phyloP scores from a whole-genome alignment of 2,329 filamentous ascomycete genomes.

The Thermothelomyces thermophilus region DNA sequence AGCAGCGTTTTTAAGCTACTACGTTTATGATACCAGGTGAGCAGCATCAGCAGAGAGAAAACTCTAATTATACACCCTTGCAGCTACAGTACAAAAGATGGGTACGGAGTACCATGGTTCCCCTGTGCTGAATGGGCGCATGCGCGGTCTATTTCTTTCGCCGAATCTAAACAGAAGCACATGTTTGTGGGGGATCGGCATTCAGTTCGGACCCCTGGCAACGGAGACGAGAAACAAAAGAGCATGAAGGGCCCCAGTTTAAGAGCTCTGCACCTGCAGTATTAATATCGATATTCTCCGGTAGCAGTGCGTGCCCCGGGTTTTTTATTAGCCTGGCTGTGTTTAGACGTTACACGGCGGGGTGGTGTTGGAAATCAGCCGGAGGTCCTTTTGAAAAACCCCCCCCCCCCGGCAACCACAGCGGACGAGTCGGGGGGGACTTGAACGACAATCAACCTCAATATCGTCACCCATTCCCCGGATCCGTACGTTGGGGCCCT shows the following conservation, averaged over 20 bases:
- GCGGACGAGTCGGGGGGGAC: neutral
- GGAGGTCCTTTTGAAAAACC: neutral
- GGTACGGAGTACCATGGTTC: too few species aligned
- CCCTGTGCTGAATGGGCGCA: neutral
- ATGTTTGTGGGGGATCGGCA: neutral
- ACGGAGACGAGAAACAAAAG: neutral
- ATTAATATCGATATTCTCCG: conserved; percentile 3
- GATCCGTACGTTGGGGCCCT: neutral
- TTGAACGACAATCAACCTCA: conserved; percentile 5
- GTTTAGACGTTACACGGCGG: neutral
- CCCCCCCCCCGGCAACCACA: conserved; percentile 2
- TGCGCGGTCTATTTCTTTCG: neutral
- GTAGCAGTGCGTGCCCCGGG: conserved; percentile 4
- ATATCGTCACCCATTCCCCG: conserved; percentile 6
- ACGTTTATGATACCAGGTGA: conserved; percentile 3
- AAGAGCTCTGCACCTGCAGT: too few species aligned
- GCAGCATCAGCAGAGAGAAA: neutral
- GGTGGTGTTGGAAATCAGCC: conserved; percentile 15
- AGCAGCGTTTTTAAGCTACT: neutral
- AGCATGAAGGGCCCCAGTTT: conserved; percentile 6
- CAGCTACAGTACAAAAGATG: neutral
- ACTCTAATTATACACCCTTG: neutral
- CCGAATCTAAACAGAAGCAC: neutral
- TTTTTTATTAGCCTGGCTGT: conserved; percentile 3
- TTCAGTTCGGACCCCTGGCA: neutral